Conservation (phyloP, 1,284 basidiomycete species). For the Pterulicium gracile region DNA sequence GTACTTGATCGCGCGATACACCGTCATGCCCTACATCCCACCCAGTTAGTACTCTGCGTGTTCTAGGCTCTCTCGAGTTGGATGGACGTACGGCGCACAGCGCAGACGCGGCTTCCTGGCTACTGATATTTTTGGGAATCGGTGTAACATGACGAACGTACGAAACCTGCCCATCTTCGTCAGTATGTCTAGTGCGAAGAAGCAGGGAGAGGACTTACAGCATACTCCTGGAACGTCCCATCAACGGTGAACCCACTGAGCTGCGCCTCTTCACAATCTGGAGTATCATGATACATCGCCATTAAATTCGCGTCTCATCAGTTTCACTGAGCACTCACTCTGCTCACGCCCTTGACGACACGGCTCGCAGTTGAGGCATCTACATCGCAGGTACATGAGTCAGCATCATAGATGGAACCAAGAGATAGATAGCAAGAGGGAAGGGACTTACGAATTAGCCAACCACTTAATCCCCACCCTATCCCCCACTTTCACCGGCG, state of each 20-base stretch:
- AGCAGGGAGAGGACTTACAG: constrained; percentile 27
- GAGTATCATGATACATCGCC: no score
- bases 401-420: neutral
- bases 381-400: no score
- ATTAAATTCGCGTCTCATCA: no score
- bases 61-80: constrained; percentile 36
- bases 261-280: neutral
- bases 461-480: constrained; percentile 87
- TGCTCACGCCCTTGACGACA: neutral
- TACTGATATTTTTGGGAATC: constrained; percentile 59
- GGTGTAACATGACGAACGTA: constrained; percentile 64
- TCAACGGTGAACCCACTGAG: neutral
- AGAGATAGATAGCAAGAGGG: neutral
- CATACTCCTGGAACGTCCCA: constrained; percentile 80
- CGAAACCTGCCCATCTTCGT: constrained; percentile 32
- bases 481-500: constrained; percentile 63
- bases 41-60: constrained; percentile 2
- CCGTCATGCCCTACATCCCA: constrained; percentile 47
- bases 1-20: constrained; percentile 61
- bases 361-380: neutral
- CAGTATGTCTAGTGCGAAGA: neutral
- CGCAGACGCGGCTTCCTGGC: constrained; percentile 69
- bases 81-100: constrained; percentile 60
- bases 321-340: neutral
- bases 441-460: constrained; percentile 15